Evolutionary conservation across 176 grass and related monocot species (phyloP).

Genomic region (Zizania latifolia): DNA sequence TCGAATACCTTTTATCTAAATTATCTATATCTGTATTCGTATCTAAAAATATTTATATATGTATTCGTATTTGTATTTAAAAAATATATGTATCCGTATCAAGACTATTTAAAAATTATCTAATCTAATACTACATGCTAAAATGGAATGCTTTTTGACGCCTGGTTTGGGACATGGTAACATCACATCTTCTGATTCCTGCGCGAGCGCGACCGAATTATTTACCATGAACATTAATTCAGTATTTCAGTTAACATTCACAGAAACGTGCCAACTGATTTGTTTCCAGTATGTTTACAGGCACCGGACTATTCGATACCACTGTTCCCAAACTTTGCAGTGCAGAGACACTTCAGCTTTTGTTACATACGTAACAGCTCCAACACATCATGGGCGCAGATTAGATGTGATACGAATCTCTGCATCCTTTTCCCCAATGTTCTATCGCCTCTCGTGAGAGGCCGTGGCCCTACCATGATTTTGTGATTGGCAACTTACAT

Average conservation of each 20-base stretch:
- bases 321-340: not conserved
- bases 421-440: not conserved
- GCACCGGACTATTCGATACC: not conserved
- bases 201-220: not conserved
- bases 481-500: conserved; percentile 5
- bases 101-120: too few species aligned
- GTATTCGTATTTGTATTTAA: too few species aligned
- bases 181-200: not conserved
- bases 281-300: not conserved
- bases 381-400: not conserved
- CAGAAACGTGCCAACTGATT: not conserved
- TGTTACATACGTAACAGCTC: too few species aligned
- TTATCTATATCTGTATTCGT: too few species aligned
- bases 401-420: not conserved
- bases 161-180: not conserved
- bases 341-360: not conserved
- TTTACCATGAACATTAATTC: not conserved
- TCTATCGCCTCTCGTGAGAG: not conserved
- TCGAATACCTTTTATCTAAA: too few species aligned
- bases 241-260: not conserved
- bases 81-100: too few species aligned
- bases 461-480: not conserved
- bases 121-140: too few species aligned
- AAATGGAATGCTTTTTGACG: too few species aligned
- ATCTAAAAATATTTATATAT: too few species aligned